phyloP scores from a whole-genome alignment of 257 asterid species.

The Datura wrightii region DNA sequence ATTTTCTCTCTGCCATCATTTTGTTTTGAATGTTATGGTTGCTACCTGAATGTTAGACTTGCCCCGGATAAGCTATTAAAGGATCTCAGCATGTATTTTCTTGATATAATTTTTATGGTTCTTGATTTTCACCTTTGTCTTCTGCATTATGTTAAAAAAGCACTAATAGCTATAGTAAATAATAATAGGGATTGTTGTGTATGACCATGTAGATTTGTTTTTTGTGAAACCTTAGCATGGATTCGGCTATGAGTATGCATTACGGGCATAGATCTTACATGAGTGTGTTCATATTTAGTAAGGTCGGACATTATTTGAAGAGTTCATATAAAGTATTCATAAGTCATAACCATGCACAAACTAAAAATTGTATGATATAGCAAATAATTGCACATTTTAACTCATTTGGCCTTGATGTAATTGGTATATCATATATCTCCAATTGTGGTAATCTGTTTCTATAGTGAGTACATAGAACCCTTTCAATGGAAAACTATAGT shows the following conservation, averaged over 20 bases:
- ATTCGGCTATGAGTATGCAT: neutral
- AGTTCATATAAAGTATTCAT: neutral
- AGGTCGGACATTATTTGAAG: neutral
- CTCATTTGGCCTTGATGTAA: neutral
- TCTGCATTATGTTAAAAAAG: neutral
- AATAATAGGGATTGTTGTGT: neutral
- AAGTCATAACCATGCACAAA: neutral
- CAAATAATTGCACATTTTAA: neutral
- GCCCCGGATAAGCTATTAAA: neutral
- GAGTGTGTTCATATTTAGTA: neutral
- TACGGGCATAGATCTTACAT: constrained; percentile 6
- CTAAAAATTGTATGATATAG: neutral
- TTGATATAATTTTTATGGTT: neutral
- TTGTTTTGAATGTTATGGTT: neutral
- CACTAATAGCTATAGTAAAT: neutral
- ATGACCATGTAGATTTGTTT: neutral
- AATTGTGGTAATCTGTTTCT: neutral
- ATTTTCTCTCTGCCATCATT: neutral
- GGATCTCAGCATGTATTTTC: neutral
- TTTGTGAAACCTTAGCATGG: neutral
- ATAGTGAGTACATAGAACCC: neutral
- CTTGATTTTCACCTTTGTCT: constrained; percentile 4
- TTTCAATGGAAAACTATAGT: neutral
- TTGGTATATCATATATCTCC: neutral
- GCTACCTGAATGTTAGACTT: neutral